phyloP scores from a whole-genome alignment of 768 basidiomycete species.

The Hygrocybe coccinea region DNA sequence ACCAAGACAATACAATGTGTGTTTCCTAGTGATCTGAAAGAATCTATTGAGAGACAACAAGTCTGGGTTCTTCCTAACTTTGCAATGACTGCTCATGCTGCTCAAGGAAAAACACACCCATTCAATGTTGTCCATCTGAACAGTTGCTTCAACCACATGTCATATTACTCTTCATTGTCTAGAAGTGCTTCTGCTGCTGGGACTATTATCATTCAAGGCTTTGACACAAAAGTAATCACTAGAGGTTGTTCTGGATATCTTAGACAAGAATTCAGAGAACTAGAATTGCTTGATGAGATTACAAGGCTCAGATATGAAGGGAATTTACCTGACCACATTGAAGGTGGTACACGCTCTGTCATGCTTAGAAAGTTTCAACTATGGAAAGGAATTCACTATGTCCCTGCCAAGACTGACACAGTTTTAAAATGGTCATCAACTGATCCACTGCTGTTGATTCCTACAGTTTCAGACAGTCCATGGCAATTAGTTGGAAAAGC shows the following conservation, averaged over 20 bases:
- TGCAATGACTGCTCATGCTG: constrained; percentile 27
- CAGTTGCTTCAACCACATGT: constrained; percentile 5
- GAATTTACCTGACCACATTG: constrained; percentile 10
- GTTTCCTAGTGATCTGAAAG: constrained; percentile 10
- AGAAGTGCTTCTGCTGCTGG: constrained; percentile 5
- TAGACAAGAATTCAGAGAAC: neutral
- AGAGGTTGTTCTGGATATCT: constrained; percentile 22
- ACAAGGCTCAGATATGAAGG: constrained; percentile 23
- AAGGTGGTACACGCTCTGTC: constrained; percentile 10
- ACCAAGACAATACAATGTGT: constrained; percentile 5
- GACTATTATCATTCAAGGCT: constrained; percentile 28
- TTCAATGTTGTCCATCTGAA: constrained; percentile 28
- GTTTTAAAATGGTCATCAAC: constrained; percentile 14
- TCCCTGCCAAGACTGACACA: constrained; percentile 14
- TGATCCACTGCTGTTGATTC: constrained; percentile 12
- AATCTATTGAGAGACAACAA: constrained; percentile 16
- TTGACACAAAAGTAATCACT: constrained; percentile 21
- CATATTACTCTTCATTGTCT: no score
- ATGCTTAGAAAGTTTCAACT: constrained; percentile 5
- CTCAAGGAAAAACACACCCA: constrained; percentile 23
- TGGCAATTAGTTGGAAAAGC: constrained; percentile 1
- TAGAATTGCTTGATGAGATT: constrained; percentile 36
- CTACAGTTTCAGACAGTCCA: neutral
- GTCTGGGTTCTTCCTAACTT: constrained; percentile 23
- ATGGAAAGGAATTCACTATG: constrained; percentile 13